Evolutionary conservation across 176 grass and related monocot genomes (phyloP).

Genomic region (Bromus sterilis): DNA sequence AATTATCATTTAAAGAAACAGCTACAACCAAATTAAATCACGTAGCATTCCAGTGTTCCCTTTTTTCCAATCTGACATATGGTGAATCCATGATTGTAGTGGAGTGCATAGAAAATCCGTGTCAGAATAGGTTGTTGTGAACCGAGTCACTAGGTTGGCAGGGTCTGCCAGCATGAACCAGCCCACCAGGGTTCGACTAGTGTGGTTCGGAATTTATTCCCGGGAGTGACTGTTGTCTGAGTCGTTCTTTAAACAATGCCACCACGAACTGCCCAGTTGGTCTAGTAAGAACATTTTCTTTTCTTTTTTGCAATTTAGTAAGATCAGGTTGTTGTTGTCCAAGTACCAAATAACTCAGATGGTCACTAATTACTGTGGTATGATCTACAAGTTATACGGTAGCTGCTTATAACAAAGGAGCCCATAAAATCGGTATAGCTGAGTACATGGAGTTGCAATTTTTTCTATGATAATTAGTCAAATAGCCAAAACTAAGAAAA

Average conservation of each 20-base stretch:
- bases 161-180: neutral
- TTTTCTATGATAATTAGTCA: neutral
- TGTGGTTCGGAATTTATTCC: neutral
- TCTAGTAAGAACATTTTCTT: neutral
- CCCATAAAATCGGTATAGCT: conserved; percentile 1
- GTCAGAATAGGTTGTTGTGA: neutral
- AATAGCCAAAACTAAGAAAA: neutral
- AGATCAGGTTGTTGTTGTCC: neutral
- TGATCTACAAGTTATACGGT: neutral
- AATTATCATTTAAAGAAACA: neutral
- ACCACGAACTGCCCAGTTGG: neutral
- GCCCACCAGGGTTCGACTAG: neutral
- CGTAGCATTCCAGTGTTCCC: neutral
- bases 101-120: neutral
- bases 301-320: no score
- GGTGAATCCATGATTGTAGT: neutral
- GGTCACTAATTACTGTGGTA: conserved; percentile 4
- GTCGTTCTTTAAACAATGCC: neutral
- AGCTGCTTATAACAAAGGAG: neutral
- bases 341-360: conserved; percentile 8
- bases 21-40: neutral
- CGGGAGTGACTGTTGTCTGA: neutral
- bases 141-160: neutral
- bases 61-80: neutral
- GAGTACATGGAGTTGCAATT: neutral